phyloP scores from a whole-genome alignment of 345 rosid species.

The Lepidium aucheri region DNA sequence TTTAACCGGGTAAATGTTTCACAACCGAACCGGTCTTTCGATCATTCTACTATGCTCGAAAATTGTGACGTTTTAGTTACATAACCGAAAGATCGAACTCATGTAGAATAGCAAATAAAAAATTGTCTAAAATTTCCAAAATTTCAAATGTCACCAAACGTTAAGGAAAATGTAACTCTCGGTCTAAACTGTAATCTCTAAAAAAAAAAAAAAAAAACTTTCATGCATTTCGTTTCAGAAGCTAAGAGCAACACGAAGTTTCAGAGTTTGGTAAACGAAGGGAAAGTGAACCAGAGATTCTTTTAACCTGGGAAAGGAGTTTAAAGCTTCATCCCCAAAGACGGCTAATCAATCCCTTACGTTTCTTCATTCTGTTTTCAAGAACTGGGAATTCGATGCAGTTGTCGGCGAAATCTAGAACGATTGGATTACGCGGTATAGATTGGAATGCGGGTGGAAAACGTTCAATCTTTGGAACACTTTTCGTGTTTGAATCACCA shows the following conservation, averaged over 20 bases:
- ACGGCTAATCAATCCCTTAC: constrained; percentile 69
- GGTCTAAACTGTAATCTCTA: constrained; percentile 4
- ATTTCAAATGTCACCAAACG: background rate
- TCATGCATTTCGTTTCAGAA: background rate
- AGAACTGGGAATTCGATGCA: constrained; percentile 70
- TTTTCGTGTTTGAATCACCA: constrained; percentile 56
- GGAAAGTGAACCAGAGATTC: constrained; percentile 2
- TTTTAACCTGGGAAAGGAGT: background rate
- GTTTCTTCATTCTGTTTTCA: constrained; percentile 81
- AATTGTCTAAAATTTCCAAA: constrained; percentile 3
- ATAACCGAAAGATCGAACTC: background rate
- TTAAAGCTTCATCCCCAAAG: constrained; percentile 44
- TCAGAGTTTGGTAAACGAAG: background rate
- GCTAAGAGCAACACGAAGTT: background rate
- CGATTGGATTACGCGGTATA: constrained; percentile 72
- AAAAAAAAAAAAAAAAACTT: background rate
- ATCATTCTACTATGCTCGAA: background rate
- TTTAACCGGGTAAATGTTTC: background rate
- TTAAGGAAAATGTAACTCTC: background rate
- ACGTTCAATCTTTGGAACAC: constrained; percentile 53
- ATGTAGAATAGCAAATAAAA: background rate
- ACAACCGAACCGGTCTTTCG: background rate
- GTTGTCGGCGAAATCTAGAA: constrained; percentile 72
- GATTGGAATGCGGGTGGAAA: constrained; percentile 79
- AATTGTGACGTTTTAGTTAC: background rate